Conservation (phyloP, 805 yeast species). For the Hanseniaspora valbyensis region DNA sequence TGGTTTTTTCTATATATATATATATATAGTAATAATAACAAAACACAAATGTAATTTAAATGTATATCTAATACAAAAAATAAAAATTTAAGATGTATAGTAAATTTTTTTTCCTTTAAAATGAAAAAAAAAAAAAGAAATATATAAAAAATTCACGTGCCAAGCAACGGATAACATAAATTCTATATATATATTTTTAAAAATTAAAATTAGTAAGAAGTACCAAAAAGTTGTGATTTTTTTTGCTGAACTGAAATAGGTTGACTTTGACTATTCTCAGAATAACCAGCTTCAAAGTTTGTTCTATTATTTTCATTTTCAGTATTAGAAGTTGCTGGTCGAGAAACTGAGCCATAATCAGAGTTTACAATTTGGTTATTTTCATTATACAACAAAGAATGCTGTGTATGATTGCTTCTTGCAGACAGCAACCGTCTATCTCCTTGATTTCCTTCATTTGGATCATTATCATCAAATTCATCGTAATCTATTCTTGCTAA, state of each 20-base stretch:
- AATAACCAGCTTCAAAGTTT: constrained; percentile 12
- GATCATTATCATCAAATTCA: background rate
- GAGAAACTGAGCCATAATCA: background rate
- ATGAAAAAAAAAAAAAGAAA: too few relatives aligned
- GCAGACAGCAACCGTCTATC: background rate
- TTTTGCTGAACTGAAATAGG: constrained; percentile 12
- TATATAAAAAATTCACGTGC: background rate
- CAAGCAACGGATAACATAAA: background rate
- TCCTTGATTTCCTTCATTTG: background rate
- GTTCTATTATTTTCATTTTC: background rate
- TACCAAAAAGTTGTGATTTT: constrained; percentile 10
- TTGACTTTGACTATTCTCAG: constrained; percentile 13
- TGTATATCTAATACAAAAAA: too few relatives aligned
- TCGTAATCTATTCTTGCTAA: background rate
- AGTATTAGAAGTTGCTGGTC: background rate
- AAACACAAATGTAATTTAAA: too few relatives aligned
- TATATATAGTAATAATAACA: too few relatives aligned
- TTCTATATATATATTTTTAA: background rate
- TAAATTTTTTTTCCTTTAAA: too few relatives aligned
- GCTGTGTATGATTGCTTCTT: background rate
- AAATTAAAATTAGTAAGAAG: background rate
- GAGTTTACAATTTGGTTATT: background rate
- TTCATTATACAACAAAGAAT: background rate
- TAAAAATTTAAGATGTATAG: too few relatives aligned
- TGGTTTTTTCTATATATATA: too few relatives aligned